Evolutionary conservation across 2,329 filamentous ascomycete species (phyloP).

Genomic region (Hypoxylon sp.): DNA sequence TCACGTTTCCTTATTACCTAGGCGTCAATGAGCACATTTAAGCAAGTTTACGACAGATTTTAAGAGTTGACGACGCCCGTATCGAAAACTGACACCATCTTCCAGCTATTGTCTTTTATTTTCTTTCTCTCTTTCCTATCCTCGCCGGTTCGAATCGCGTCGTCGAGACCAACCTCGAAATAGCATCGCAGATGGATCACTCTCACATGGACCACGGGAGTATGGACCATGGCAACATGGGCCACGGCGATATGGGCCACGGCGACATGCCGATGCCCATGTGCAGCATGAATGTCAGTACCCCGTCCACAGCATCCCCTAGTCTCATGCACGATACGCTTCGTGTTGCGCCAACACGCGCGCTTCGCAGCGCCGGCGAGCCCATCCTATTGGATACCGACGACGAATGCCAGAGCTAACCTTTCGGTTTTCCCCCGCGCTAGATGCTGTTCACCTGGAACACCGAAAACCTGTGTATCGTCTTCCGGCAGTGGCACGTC

Average conservation of each 20-base stretch:
- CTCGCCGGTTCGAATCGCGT: neutral
- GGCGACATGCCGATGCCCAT: constrained; percentile 56
- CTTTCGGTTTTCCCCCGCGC: constrained; percentile 1
- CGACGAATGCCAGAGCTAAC: constrained; percentile 14
- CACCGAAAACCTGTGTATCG: constrained; percentile 91
- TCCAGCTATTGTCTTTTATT: neutral
- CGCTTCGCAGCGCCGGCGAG: constrained; percentile 6
- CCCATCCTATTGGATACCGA: constrained; percentile 22
- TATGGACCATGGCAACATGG: constrained; percentile 60
- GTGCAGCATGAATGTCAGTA: constrained; percentile 90
- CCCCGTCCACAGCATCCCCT: constrained; percentile 1
- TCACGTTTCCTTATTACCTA: constrained; percentile 17
- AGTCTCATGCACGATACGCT: constrained; percentile 10
- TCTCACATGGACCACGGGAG: constrained; percentile 55
- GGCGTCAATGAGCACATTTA: constrained; percentile 53
- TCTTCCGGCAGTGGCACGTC: constrained; percentile 92
- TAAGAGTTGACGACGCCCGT: neutral
- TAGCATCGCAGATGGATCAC: constrained; percentile 48
- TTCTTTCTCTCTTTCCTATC: neutral
- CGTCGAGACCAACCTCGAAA: neutral
- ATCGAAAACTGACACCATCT: neutral
- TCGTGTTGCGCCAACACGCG: constrained; percentile 12
- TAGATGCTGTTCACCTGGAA: constrained; percentile 99
- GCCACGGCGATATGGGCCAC: constrained; percentile 63
- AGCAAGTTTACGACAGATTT: constrained; percentile 47